Evolutionary conservation across 768 basidiomycete species (phyloP).

Genomic region (Austroboletus eburneus): DNA sequence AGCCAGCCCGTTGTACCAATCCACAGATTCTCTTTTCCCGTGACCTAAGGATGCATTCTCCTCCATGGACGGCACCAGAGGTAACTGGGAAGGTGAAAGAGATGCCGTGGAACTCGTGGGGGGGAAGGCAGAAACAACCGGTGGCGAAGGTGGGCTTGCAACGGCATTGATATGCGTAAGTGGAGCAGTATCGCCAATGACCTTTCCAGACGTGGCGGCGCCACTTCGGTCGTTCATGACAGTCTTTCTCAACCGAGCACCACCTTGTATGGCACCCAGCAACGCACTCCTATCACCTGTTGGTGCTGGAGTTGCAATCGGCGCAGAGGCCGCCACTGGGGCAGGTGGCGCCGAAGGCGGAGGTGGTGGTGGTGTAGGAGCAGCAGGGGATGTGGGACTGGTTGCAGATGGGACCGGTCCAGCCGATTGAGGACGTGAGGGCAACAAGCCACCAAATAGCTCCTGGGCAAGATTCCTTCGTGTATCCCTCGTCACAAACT

Average conservation of each 20-base stretch:
- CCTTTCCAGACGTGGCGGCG: slow-evolving; percentile 64
- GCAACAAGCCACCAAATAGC: slow-evolving; percentile 72
- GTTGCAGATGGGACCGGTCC: slow-evolving; percentile 29
- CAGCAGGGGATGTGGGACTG: slow-evolving; percentile 29
- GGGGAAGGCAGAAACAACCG: neutral
- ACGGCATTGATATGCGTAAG: slow-evolving; percentile 62
- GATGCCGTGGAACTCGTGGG: slow-evolving; percentile 10
- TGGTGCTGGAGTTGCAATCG: slow-evolving; percentile 36
- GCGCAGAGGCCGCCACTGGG: slow-evolving; percentile 14
- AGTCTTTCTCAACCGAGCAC: slow-evolving; percentile 65
- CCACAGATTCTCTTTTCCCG: slow-evolving; percentile 72
- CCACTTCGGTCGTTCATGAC: slow-evolving; percentile 82
- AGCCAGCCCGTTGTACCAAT: slow-evolving; percentile 88
- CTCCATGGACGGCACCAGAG: slow-evolving; percentile 13
- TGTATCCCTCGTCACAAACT: slow-evolving; percentile 58
- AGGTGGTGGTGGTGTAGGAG: slow-evolving; percentile 36
- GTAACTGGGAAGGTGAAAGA: slow-evolving; percentile 18
- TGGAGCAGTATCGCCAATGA: slow-evolving; percentile 70
- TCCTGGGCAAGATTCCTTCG: slow-evolving; percentile 72
- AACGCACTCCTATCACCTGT: slow-evolving; percentile 61
- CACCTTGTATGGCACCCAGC: slow-evolving; percentile 74
- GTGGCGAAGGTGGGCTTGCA: slow-evolving; percentile 37
- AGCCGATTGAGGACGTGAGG: slow-evolving; percentile 53
- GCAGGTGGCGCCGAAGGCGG: slow-evolving; percentile 34
- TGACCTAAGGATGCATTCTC: slow-evolving; percentile 24